These are phyloP conservation scores for Margaritispora aquatica DNA, from an alignment of 495 filamentous ascomycete genomes.

Conservation along the genomic window DNA sequence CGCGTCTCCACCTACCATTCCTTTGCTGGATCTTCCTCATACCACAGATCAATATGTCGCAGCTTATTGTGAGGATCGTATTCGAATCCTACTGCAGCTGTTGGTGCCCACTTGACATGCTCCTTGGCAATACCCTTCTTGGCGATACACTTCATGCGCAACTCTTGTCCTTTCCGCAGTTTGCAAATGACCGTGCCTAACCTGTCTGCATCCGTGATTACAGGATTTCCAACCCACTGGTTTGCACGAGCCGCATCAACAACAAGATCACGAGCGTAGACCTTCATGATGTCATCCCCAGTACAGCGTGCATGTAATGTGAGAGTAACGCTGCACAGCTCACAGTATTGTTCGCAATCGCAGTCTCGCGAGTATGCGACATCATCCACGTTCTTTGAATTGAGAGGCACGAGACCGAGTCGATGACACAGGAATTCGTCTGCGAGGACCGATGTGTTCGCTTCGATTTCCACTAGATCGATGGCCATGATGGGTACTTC, in stretches of 20 bases:
- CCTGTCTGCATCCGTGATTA: constrained; percentile 76
- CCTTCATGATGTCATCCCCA: constrained; percentile 74
- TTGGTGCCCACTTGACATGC: constrained; percentile 95
- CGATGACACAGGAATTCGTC: constrained; percentile 96
- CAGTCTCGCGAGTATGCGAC: constrained; percentile 91
- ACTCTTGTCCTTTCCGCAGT: constrained; percentile 77
- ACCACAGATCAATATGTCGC: constrained; percentile 86
- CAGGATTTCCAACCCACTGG: constrained; percentile 75
- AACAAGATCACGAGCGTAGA: constrained; percentile 82
- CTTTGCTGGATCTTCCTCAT: constrained; percentile 71
- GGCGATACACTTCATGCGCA: constrained; percentile 84
- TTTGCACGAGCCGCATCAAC: constrained; percentile 55
- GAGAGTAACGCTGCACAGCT: constrained; percentile 79
- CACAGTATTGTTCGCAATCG: constrained; percentile 90
- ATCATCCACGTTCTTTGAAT: constrained; percentile 73
- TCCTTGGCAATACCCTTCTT: constrained; percentile 99
- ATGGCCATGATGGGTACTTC: constrained; percentile 95
- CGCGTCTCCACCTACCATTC: constrained; percentile 69
- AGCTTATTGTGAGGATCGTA: constrained; percentile 97
- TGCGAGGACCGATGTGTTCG: constrained; percentile 87
- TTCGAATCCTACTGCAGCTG: constrained; percentile 89
- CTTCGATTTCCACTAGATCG: constrained; percentile 87
- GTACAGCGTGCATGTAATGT: constrained; percentile 78
- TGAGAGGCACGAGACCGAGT: constrained; percentile 84
- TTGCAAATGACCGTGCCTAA: constrained; percentile 82